Percentiles rank a stretch among this genome's conserved stretches.
Evolutionary conservation across 2,329 filamentous ascomycete genomes (phyloP).

Genomic region (Erysiphe pulchra): DNA sequence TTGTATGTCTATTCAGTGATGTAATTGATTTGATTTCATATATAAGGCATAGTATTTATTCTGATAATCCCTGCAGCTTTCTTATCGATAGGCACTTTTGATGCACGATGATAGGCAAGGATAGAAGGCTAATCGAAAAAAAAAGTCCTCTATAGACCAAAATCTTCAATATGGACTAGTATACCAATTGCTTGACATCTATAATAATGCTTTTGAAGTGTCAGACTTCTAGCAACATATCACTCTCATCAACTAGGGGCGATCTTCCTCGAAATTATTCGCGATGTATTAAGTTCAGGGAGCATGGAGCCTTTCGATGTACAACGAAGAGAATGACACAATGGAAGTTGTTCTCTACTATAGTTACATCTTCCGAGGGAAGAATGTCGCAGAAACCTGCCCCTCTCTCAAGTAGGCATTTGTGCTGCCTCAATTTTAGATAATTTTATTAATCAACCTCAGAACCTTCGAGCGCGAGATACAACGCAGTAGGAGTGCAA

Average conservation of each 20-base stretch:
- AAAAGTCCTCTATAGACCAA: too few relatives aligned
- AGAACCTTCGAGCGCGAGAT: constrained; percentile 31
- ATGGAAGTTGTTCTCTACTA: constrained; percentile 17
- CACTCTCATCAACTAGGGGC: constrained; percentile 11
- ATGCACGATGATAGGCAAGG: too few relatives aligned
- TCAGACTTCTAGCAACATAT: constrained; percentile 8
- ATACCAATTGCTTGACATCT: too few relatives aligned
- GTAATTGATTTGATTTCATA: too few relatives aligned
- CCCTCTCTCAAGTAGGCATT: constrained; percentile 5
- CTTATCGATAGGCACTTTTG: too few relatives aligned
- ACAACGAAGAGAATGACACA: constrained; percentile 1
- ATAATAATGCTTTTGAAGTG: constrained; percentile 5
- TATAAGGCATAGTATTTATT: too few relatives aligned
- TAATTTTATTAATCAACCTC: neutral
- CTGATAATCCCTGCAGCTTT: too few relatives aligned
- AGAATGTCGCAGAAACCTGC: neutral
- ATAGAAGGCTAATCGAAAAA: too few relatives aligned
- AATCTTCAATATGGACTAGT: too few relatives aligned
- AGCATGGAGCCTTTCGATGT: constrained; percentile 18
- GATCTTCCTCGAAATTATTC: constrained; percentile 12
- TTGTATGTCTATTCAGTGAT: too few relatives aligned
- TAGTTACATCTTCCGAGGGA: constrained; percentile 2
- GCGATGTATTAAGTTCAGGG: constrained; percentile 26
- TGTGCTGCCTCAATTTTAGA: constrained; percentile 2
- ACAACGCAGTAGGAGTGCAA: constrained; percentile 86